Evolutionary conservation across 2,329 filamentous ascomycete genomes (phyloP).

Genomic region (Trichophaea hybrida): DNA sequence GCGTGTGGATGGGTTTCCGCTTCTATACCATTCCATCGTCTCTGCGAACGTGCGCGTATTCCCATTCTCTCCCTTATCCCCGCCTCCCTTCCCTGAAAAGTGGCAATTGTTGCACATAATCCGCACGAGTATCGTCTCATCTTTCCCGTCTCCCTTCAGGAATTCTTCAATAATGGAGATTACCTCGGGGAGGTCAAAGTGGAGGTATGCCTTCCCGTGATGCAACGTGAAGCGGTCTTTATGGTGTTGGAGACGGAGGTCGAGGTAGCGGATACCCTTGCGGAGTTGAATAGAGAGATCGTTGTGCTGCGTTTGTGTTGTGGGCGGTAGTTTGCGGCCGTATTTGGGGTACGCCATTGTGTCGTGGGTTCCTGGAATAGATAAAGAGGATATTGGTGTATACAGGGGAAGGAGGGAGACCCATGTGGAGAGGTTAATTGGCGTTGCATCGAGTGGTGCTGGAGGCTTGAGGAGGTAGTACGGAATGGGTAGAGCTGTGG

Average conservation of each 20-base stretch:
- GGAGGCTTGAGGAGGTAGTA: not conserved
- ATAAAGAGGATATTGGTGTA: conserved; percentile 34
- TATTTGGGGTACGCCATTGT: conserved; percentile 38
- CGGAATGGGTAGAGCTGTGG: not conserved
- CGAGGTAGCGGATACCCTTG: conserved; percentile 39
- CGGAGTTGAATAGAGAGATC: conserved; percentile 35
- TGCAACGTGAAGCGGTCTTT: conserved; percentile 37
- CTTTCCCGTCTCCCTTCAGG: conserved; percentile 35
- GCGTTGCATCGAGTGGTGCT: not conserved
- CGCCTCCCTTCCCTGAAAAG: conserved; percentile 32
- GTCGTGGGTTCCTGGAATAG: conserved; percentile 42
- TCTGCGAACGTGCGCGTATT: conserved; percentile 32
- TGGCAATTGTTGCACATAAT: conserved; percentile 25
- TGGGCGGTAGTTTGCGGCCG: conserved; percentile 32
- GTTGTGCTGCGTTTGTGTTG: conserved; percentile 34
- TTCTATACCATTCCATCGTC: conserved; percentile 35
- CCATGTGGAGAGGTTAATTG: conserved; percentile 31
- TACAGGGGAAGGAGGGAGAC: conserved; percentile 35
- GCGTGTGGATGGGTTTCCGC: conserved; percentile 30
- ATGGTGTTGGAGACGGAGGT: conserved; percentile 37
- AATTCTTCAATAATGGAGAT: conserved; percentile 36
- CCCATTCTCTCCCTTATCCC: conserved; percentile 31
- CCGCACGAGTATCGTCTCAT: conserved; percentile 37
- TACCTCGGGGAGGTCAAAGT: conserved; percentile 35
- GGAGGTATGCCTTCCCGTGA: conserved; percentile 36